A percentile compares a stretch with the other conserved stretches of the same genome.
These are phyloP conservation scores for Scedosporium aurantiacum DNA, from an alignment of 2,329 filamentous ascomycete genomes.

Conservation along the genomic window DNA sequence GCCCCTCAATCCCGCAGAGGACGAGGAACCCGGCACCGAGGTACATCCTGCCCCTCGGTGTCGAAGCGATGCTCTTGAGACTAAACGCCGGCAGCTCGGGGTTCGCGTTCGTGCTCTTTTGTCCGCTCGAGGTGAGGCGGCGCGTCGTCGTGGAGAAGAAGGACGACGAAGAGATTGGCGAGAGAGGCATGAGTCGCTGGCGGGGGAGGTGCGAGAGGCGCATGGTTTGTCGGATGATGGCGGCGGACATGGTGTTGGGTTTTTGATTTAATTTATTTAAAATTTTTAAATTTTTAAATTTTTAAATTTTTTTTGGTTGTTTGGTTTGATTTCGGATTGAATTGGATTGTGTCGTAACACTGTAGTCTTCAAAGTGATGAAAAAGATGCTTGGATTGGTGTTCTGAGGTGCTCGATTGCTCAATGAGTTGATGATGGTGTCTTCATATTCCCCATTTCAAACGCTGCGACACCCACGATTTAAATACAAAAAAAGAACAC, in stretches of 20 bases:
- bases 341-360: too few species aligned
- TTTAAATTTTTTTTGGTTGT: not conserved
- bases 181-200: not conserved
- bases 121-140: not conserved
- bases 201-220: not conserved
- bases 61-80: constrained; percentile 12
- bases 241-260: not conserved
- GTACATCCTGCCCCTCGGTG: constrained; percentile 11
- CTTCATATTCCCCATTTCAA: too few species aligned
- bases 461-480: too few species aligned
- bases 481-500: too few species aligned
- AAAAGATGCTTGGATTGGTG: too few species aligned
- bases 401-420: too few species aligned
- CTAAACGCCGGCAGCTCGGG: constrained; percentile 13
- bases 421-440: too few species aligned
- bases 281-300: too few species aligned
- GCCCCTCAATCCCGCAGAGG: constrained; percentile 11
- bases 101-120: constrained; percentile 6
- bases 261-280: not conserved
- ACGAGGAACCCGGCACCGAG: constrained; percentile 10
- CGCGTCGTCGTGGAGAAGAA: constrained; percentile 9
- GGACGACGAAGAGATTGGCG: not conserved
- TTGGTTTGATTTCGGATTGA: not conserved
- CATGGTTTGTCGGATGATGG: not conserved
- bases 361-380: too few species aligned